phyloP scores from a whole-genome alignment of 169 alveolate species.

The Cyclospora cayetanensis region DNA sequence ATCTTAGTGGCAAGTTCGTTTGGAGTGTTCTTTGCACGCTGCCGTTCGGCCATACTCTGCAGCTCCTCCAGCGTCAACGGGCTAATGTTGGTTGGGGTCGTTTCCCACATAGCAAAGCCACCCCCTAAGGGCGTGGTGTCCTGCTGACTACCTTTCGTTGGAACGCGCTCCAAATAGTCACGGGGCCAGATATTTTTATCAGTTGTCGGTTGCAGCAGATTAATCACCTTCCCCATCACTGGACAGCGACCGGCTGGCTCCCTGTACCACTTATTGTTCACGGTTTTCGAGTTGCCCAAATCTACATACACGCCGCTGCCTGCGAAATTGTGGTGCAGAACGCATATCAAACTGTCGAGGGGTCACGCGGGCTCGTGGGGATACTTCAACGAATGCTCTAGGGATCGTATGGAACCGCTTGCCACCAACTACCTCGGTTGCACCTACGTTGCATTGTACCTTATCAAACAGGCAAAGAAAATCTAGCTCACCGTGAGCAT shows the following conservation, averaged over 20 bases:
- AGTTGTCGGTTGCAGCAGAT: conserved; percentile 51
- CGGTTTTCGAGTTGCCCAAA: conserved; percentile 41
- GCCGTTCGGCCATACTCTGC: background rate
- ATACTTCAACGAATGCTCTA: no score
- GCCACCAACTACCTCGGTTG: no score
- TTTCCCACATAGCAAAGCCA: conserved; percentile 57
- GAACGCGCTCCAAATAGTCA: conserved; percentile 34
- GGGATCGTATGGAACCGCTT: no score
- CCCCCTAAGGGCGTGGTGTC: conserved; percentile 67
- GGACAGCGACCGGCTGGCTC: conserved; percentile 68
- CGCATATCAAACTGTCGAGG: no score
- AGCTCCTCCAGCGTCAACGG: conserved; percentile 32
- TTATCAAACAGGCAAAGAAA: no score
- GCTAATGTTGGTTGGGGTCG: conserved; percentile 9
- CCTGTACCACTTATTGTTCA: background rate
- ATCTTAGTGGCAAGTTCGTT: background rate
- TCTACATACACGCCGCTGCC: conserved; percentile 72
- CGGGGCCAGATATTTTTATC: conserved; percentile 33
- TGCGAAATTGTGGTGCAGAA: no score
- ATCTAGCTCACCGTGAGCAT: background rate
- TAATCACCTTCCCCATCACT: conserved; percentile 40
- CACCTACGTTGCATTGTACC: no score
- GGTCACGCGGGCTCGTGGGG: no score
- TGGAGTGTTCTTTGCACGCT: background rate
- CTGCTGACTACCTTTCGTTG: background rate